Evolutionary conservation across 2,329 filamentous ascomycete species (phyloP), one percentile per base, ranked within the genome.

Genomic region (Plectosphaerella sp.): DNA sequence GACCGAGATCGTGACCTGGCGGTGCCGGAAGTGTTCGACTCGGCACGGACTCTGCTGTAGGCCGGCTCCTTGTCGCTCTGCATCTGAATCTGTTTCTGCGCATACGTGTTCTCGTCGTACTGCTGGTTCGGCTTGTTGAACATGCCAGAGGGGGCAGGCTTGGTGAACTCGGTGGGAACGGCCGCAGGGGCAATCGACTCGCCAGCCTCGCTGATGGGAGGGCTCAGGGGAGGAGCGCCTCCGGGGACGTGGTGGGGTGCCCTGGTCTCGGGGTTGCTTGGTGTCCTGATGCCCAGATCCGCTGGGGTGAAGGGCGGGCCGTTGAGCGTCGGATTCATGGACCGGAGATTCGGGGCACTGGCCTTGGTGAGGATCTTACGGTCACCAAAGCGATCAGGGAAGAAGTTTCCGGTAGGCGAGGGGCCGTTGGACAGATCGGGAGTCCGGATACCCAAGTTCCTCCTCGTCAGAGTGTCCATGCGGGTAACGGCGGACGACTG

Each of bases 101-200:
- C 82, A 62, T 90, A 97, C 62, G 90, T 88, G 18, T 87, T 83
- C 62, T 97, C 92, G 61, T 96, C 90, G 59, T 94, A 96, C 8
- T 84, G 81, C 48, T 87, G 82, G 2, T 15, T 36, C 1, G 91
- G 89, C 63, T 91, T 91, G 58, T 87, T 87, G 54, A 80, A 78
- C 22, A 79, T 71, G 18, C 75, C 76, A 61, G 77, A 70, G 1
- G 89, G 88, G 0, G 90, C 95, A 5, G 89, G 88, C 64, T 94
- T 96, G 49, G 88, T 90, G 46, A 83, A 76, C 59, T 96, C 92
- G 56, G 85, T 84, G 0, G 88, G 86, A 54, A 89, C 83, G 12
- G 94, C 79, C 9, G 86, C 69, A 14, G 95, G 75, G 1, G 79
- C 67, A 2, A 79, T 71, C 15, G 77, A 72, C n/a, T 93, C 88